Percentiles rank a stretch among this genome's conserved stretches.
Evolutionary conservation across 1,284 basidiomycete species (phyloP).

Genomic region (Rugiboletus extremiorientalis): DNA sequence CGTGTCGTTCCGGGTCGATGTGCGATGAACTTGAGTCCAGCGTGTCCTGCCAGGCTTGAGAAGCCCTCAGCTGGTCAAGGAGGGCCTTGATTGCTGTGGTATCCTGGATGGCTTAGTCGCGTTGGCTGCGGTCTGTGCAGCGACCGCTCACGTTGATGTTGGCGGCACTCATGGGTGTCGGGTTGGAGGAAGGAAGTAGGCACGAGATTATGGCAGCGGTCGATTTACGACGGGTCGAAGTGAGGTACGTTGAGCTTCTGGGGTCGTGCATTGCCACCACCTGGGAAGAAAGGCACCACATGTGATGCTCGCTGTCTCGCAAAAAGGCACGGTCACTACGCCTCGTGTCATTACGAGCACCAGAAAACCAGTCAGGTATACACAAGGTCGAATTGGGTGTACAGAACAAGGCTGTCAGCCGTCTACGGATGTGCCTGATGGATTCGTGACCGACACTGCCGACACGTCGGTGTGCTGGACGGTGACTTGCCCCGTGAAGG

Average conservation of each 20-base stretch:
- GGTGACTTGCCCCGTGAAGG: too few species aligned
- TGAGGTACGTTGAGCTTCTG: not conserved
- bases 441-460: too few species aligned
- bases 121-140: not conserved
- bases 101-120: conserved; percentile 37
- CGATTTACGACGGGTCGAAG: not conserved
- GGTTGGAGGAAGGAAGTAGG: too few species aligned
- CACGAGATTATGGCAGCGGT: too few species aligned
- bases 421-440: too few species aligned
- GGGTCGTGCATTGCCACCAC: not conserved
- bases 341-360: too few species aligned
- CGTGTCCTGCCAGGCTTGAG: conserved; percentile 64
- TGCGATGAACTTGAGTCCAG: conserved; percentile 24
- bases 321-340: too few species aligned
- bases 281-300: not conserved
- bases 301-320: too few species aligned
- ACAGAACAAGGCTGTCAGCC: too few species aligned
- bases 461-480: too few species aligned
- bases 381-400: too few species aligned
- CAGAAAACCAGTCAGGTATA: too few species aligned
- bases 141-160: conserved; percentile 48
- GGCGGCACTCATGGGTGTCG: conserved; percentile 41
- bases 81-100: conserved; percentile 61
- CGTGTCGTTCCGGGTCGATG: not conserved
- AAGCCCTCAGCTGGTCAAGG: conserved; percentile 60